Evolutionary conservation across 768 basidiomycete species (phyloP), one percentile per base, ranked within the genome.

Genomic region (Mycena sanguinolenta): DNA sequence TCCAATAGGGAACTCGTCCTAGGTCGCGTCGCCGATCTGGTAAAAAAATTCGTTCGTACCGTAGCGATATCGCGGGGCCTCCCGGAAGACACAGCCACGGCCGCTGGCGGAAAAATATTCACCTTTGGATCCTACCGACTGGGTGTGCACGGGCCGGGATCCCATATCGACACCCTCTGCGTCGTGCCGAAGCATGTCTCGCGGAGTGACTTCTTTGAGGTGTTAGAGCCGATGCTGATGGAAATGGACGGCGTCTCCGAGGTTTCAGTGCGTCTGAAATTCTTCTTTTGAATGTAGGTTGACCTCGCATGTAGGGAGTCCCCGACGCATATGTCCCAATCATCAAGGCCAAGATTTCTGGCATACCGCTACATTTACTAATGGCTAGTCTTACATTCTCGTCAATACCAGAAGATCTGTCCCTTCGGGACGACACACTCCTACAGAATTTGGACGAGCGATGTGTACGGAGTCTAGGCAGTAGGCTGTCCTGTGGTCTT

Each of bases 21-120:
- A 23, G 97, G 95, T 21, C 92, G 94, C 54, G 90, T 99, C 55
- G 91, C 95, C 49, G 89, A 91, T 63, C 86, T 98, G 30, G 95
- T 98, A 74, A 96, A 95, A 83, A 90, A 94, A 77, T 99, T 99
- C 78, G 98, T 99, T 58, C 90, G 89, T 77, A 88, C 89, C 71
- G 91, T 97, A 2, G 92, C 94, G 12, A 79, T 96, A 65, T 82
- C 89, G 52, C 89, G 87, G 49, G 97, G 97, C 8, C 84, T 97
- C 54, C 96, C 96, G 34, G 96, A 98, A 72, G 82, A 92, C 23
- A 93, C 95, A 1, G 97, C 97, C 10, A 88, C 83, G 60, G 91
- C 94, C 57, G 95, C 98, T 12, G 98, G 98, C 61, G 98, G 97
- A 73, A 97, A 99, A 86, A 99, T 99, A 79, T 99, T 96, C 81